A percentile compares a stretch with the other conserved stretches of the same genome.
Conservation (phyloP, 257 asterid genomes). For the Verbascum thapsus region DNA sequence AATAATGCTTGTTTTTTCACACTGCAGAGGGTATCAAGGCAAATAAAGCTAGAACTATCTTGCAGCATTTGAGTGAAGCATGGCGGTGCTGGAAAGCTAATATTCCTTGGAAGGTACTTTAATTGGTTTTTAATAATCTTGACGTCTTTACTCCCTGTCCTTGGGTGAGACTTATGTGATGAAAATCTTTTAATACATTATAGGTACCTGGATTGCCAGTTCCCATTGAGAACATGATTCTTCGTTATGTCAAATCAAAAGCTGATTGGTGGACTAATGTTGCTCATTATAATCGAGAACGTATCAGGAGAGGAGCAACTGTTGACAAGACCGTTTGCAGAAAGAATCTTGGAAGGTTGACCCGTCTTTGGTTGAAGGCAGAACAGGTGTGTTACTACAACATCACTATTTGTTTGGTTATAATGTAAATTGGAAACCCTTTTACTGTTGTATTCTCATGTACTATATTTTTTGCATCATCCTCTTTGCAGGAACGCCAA, state of each 20-base stretch:
- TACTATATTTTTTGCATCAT: no score
- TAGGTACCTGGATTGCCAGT: slow-evolving; percentile 97
- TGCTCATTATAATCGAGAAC: slow-evolving; percentile 97
- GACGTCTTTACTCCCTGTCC: not conserved
- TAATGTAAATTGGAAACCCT: not conserved
- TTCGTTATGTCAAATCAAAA: slow-evolving; percentile 95
- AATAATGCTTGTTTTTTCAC: slow-evolving; percentile 16
- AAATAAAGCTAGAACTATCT: slow-evolving; percentile 92
- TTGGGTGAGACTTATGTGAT: slow-evolving; percentile 3
- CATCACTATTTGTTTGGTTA: not conserved
- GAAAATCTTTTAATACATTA: slow-evolving; percentile 19
- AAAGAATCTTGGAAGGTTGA: slow-evolving; percentile 97
- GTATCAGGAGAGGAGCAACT: slow-evolving; percentile 99
- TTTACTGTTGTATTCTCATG: not conserved
- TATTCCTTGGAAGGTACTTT: slow-evolving; percentile 92
- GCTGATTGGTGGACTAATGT: slow-evolving; percentile 99
- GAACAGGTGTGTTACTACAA: slow-evolving; percentile 69
- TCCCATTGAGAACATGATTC: slow-evolving; percentile 99
- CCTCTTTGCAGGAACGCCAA: slow-evolving; percentile 74
- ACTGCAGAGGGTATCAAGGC: slow-evolving; percentile 92
- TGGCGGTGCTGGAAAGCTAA: slow-evolving; percentile 99
- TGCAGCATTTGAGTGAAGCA: slow-evolving; percentile 99
- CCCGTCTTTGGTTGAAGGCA: slow-evolving; percentile 99
- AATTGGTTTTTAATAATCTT: slow-evolving; percentile 1
- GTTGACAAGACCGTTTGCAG: slow-evolving; percentile 99